phyloP scores from a whole-genome alignment of 495 filamentous ascomycete genomes.

The Penicillium subrubescens region DNA sequence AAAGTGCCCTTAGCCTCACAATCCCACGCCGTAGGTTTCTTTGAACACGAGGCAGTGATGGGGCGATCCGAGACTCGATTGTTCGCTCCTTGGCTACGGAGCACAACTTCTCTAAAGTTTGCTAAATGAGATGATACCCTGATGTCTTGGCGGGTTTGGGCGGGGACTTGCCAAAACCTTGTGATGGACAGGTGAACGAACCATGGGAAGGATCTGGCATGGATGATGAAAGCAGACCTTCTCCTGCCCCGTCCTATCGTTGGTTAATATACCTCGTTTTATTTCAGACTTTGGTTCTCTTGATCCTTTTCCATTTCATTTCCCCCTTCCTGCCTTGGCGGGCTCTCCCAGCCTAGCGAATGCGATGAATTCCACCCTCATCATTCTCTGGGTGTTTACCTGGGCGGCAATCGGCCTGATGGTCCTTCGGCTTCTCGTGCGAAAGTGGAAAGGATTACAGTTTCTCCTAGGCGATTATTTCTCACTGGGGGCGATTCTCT shows the following conservation, averaged over 20 bases:
- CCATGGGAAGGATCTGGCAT: neutral
- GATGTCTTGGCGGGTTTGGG: neutral
- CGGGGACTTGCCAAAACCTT: too few species aligned
- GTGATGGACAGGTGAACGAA: too few species aligned
- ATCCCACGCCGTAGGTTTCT: too few species aligned
- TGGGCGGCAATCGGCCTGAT: constrained; percentile 29
- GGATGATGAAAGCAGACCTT: neutral
- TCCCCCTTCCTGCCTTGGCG: neutral
- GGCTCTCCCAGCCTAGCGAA: neutral
- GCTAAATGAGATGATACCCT: neutral
- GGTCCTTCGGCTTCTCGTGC: constrained; percentile 24
- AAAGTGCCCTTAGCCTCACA: too few species aligned
- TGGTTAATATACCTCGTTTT: neutral
- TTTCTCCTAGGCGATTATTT: constrained; percentile 34
- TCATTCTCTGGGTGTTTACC: constrained; percentile 35
- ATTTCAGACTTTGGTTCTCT: neutral
- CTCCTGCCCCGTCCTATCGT: neutral
- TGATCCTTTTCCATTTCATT: neutral
- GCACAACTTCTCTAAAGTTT: neutral
- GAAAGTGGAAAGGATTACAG: constrained; percentile 23
- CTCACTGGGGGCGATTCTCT: constrained; percentile 28
- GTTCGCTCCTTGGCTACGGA: neutral
- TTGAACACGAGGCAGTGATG: neutral
- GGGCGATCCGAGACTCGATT: neutral
- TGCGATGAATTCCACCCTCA: constrained; percentile 23